Evolutionary conservation across 352 stramenopile species (phyloP).

Genomic region (Globisporangium perplexum): DNA sequence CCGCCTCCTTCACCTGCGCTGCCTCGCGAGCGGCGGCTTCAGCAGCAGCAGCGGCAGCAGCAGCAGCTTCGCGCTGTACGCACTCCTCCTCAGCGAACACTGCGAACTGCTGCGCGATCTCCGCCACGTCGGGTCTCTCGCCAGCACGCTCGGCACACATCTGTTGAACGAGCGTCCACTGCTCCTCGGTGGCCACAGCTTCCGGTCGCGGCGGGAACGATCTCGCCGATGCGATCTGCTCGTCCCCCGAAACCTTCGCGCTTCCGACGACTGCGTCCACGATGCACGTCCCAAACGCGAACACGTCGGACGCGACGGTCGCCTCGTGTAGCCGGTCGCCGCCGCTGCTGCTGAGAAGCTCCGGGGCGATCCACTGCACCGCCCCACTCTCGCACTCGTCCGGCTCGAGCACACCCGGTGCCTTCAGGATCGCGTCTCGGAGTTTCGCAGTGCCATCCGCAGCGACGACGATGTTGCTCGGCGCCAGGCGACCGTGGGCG

Average conservation of each 20-base stretch:
- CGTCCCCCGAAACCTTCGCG: background rate
- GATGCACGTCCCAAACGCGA: constrained; percentile 4
- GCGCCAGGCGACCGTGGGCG: background rate
- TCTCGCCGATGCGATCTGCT: background rate
- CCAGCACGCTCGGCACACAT: constrained; percentile 5
- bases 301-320: constrained; percentile 3
- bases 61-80: background rate
- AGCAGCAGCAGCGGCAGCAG: background rate
- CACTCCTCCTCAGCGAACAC: constrained; percentile 3
- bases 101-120: background rate
- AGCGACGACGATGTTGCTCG: background rate
- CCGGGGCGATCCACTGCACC: background rate
- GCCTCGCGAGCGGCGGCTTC: too few species aligned
- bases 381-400: background rate
- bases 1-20: background rate
- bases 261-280: background rate
- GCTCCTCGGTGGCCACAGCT: background rate
- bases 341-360: background rate
- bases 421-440: background rate
- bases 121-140: background rate
- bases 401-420: background rate
- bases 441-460: background rate
- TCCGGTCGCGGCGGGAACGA: background rate
- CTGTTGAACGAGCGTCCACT: constrained; percentile 1
- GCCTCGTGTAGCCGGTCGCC: background rate